A percentile compares a stretch with the other conserved stretches of the same genome.
phyloP scores from a whole-genome alignment of 1,284 basidiomycete species.

The Trametes versicolor region DNA sequence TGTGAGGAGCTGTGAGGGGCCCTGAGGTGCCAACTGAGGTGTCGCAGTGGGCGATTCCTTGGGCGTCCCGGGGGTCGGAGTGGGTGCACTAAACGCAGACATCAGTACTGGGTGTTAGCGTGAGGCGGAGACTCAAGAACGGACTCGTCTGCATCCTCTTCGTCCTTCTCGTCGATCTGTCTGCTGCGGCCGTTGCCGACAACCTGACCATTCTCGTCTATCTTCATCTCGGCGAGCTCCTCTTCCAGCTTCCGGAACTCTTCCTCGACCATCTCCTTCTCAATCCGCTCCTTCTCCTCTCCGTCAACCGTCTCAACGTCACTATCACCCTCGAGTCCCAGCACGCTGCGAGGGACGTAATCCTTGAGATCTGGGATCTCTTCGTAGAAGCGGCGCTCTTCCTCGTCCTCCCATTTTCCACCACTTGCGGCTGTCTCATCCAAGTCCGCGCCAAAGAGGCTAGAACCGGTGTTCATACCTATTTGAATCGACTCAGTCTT shows the following conservation, averaged over 20 bases:
- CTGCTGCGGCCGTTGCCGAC: conserved; percentile 20
- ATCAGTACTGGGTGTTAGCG: conserved; percentile 21
- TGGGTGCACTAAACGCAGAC: conserved; percentile 52
- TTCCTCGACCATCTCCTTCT: conserved; percentile 62
- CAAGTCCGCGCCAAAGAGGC: conserved; percentile 55
- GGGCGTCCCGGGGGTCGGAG: conserved; percentile 74
- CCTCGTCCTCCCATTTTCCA: conserved; percentile 99
- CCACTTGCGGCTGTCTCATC: conserved; percentile 77
- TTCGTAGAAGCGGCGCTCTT: conserved; percentile 95
- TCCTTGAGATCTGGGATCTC: conserved; percentile 93
- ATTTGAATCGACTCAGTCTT: conserved; percentile 84
- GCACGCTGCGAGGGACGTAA: conserved; percentile 87
- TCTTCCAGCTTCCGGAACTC: conserved; percentile 77
- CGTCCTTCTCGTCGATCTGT: conserved; percentile 37
- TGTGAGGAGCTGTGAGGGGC: conserved; percentile 92
- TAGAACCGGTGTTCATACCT: conserved; percentile 59
- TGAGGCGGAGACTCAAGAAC: conserved; percentile 27
- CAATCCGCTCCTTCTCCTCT: conserved; percentile 56
- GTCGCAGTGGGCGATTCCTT: conserved; percentile 70
- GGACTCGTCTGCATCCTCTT: conserved; percentile 63
- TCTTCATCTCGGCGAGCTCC: conserved; percentile 63
- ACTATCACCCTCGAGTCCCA: conserved; percentile 81
- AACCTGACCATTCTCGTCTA: conserved; percentile 43
- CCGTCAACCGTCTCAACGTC: conserved; percentile 46
- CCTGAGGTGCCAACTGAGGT: conserved; percentile 79